These are phyloP conservation scores for Lentinula sp. DNA, from an alignment of 768 basidiomycete genomes.

Conservation along the genomic window DNA sequence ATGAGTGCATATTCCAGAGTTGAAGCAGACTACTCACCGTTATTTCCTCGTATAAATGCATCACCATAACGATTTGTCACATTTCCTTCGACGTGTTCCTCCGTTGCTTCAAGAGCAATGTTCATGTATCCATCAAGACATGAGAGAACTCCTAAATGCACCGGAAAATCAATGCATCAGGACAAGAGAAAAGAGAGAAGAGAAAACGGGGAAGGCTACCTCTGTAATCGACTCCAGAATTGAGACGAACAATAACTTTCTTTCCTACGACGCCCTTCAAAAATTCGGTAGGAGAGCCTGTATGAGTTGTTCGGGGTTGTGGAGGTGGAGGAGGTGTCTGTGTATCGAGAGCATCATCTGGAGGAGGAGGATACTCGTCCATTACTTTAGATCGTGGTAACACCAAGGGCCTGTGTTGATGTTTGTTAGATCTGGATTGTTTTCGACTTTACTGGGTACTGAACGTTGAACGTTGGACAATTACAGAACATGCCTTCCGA, in stretches of 20 bases:
- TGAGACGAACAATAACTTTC: slow-evolving; percentile 85
- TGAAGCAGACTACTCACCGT: slow-evolving; percentile 43
- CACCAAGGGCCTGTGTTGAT: no score
- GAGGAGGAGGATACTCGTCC: slow-evolving; percentile 1
- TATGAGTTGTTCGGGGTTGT: slow-evolving; percentile 35
- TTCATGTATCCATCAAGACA: slow-evolving; percentile 99
- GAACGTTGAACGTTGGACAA: no score
- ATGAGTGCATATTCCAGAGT: background rate
- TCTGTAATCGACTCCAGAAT: slow-evolving; percentile 89
- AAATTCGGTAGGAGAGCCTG: slow-evolving; percentile 89
- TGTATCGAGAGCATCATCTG: background rate
- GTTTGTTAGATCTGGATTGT: no score
- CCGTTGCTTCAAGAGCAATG: slow-evolving; percentile 94
- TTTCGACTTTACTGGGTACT: no score
- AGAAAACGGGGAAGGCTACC: slow-evolving; percentile 36
- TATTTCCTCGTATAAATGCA: slow-evolving; percentile 92
- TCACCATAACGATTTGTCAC: slow-evolving; percentile 91
- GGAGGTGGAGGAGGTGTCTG: background rate
- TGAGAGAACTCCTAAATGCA: slow-evolving; percentile 69
- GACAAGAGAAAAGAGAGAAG: background rate
- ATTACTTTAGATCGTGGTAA: background rate
- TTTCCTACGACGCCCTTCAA: slow-evolving; percentile 97
- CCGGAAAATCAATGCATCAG: background rate
- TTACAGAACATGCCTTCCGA: background rate
- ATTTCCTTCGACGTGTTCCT: slow-evolving; percentile 87